Conservation (phyloP, 768 basidiomycete species). For the Boletus patriciae region DNA sequence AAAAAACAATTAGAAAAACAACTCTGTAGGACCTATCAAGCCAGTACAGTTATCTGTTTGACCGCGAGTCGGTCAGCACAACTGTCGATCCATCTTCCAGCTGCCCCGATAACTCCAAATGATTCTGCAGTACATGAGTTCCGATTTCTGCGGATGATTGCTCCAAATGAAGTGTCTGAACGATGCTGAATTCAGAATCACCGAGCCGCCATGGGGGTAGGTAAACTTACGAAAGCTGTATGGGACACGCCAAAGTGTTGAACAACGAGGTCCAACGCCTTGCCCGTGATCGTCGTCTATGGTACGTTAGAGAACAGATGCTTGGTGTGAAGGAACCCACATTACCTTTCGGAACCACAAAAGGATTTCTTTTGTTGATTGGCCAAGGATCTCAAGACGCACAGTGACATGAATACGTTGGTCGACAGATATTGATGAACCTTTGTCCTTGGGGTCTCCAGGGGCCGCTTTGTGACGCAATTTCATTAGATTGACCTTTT, state of each 20-base stretch:
- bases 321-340: neutral
- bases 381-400: conserved; percentile 24
- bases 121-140: conserved; percentile 43
- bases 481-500: conserved; percentile 67
- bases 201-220: neutral
- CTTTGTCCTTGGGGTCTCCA: conserved; percentile 57
- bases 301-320: conserved; percentile 4
- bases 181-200: conserved; percentile 22
- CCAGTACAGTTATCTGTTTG: neutral
- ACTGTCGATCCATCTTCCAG: conserved; percentile 51
- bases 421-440: conserved; percentile 45
- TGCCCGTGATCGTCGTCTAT: conserved; percentile 58
- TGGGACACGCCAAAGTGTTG: conserved; percentile 18
- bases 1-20: neutral
- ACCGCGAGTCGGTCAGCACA: conserved; percentile 11
- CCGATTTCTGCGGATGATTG: conserved; percentile 28
- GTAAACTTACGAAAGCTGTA: conserved; percentile 14
- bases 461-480: conserved; percentile 70
- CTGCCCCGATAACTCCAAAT: conserved; percentile 48
- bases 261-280: conserved; percentile 57
- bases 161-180: conserved; percentile 46
- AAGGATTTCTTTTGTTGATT: conserved; percentile 39
- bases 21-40: neutral
- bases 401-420: conserved; percentile 62
- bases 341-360: conserved; percentile 76